A percentile compares a stretch with the other conserved stretches of the same genome.
These are phyloP conservation scores for Penicillium paneum DNA, from an alignment of 2,329 filamentous ascomycete species.

Conservation along the genomic window DNA sequence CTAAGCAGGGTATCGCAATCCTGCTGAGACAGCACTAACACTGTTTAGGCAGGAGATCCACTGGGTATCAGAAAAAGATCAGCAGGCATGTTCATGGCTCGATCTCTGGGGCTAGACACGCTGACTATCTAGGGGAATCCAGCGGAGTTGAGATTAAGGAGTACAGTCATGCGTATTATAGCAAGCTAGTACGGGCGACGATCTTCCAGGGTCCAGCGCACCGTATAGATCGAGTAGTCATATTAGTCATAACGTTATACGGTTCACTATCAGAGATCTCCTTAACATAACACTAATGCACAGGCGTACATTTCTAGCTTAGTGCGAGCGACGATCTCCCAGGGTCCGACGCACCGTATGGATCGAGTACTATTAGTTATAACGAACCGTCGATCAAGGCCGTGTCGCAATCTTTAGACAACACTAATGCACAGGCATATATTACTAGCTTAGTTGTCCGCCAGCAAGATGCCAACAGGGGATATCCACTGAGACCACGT, in stretches of 20 bases:
- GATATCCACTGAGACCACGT: background rate
- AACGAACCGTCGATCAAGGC: background rate
- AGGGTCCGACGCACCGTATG: background rate
- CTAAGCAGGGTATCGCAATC: too few species aligned
- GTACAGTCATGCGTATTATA: too few species aligned
- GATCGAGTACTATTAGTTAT: too few species aligned
- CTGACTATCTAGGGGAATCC: too few species aligned
- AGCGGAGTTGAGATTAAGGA: background rate
- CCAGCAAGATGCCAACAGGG: background rate
- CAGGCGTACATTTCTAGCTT: background rate
- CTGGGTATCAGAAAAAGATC: background rate
- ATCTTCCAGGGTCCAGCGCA: background rate
- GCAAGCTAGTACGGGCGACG: background rate
- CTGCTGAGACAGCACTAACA: background rate
- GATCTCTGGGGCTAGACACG: too few species aligned
- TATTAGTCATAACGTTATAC: too few species aligned
- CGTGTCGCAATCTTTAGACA: background rate
- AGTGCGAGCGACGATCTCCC: background rate
- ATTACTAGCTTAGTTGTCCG: background rate
- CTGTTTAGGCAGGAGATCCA: background rate
- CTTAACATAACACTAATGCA: background rate
- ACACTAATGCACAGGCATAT: background rate
- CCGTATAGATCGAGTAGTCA: too few species aligned
- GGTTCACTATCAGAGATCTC: background rate
- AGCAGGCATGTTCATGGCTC: background rate